These are phyloP conservation scores for Ilex aquifolium DNA, from an alignment of 257 asterid genomes.

Conservation along the genomic window DNA sequence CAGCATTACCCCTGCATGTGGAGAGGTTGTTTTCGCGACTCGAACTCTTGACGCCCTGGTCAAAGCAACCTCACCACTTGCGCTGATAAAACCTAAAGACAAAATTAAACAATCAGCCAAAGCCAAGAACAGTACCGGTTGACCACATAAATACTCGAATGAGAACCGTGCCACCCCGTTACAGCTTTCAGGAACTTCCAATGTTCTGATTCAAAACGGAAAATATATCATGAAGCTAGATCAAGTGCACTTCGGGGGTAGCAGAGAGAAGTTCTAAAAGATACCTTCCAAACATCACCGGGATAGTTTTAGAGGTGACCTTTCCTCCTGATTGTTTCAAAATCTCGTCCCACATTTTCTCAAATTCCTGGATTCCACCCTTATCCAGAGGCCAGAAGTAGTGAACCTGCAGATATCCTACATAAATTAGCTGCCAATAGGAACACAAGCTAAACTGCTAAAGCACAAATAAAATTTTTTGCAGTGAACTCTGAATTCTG, in stretches of 20 bases:
- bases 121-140: slow-evolving; percentile 48
- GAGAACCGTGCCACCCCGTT: slow-evolving; percentile 78
- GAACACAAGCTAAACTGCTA: too few species aligned
- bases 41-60: too few species aligned
- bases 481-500: slow-evolving; percentile 4
- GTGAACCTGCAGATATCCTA: slow-evolving; percentile 45
- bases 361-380: slow-evolving; percentile 39
- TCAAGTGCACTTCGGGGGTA: slow-evolving; percentile 5
- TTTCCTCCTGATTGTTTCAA: slow-evolving; percentile 44
- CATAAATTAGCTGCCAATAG: too few species aligned
- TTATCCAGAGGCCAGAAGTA: slow-evolving; percentile 80
- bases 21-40: too few species aligned
- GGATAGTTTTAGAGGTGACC: slow-evolving; percentile 55
- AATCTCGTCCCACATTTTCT: slow-evolving; percentile 52
- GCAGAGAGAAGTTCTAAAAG: neutral
- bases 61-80: too few species aligned
- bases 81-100: neutral
- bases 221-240: slow-evolving; percentile 12
- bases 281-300: slow-evolving; percentile 97
- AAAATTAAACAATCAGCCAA: slow-evolving; percentile 1
- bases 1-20: too few species aligned
- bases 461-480: slow-evolving; percentile 9
- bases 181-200: slow-evolving; percentile 81
- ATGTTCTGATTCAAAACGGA: slow-evolving; percentile 41
- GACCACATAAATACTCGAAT: slow-evolving; percentile 84